Evolutionary conservation across 768 basidiomycete species (phyloP).

Genomic region (Boletus patriciae): DNA sequence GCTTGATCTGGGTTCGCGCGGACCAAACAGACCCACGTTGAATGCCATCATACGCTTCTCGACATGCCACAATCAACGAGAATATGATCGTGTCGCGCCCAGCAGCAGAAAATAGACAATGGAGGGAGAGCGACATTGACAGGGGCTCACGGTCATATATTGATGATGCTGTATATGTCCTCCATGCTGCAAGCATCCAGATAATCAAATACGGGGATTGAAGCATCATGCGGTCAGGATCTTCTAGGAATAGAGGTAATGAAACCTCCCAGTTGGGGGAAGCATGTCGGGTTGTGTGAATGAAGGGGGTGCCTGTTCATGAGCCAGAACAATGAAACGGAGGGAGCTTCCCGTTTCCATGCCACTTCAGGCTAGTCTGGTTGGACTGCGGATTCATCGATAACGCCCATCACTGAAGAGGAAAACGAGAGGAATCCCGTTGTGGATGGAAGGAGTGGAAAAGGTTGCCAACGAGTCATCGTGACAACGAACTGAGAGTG

Average conservation of each 20-base stretch:
- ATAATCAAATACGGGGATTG: constrained; percentile 18
- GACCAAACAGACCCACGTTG: constrained; percentile 1
- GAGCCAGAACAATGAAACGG: constrained; percentile 12
- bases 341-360: constrained; percentile 18
- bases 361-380: constrained; percentile 15
- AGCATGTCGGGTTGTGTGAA: constrained; percentile 1
- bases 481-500: constrained; percentile 6
- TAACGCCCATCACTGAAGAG: constrained; percentile 16
- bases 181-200: constrained; percentile 10
- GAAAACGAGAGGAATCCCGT: constrained; percentile 7
- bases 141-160: constrained; percentile 16
- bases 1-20: constrained; percentile 8
- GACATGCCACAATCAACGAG: background rate
- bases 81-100: constrained; percentile 2
- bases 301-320: constrained; percentile 5
- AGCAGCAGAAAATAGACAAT: background rate
- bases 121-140: background rate
- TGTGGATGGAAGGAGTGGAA: constrained; percentile 3
- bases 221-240: background rate
- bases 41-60: constrained; percentile 3
- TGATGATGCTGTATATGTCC: background rate
- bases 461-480: background rate
- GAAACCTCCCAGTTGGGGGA: constrained; percentile 1
- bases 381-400: constrained; percentile 13
- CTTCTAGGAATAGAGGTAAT: constrained; percentile 15